Conservation (phyloP, 768 basidiomycete species). For the Hericium alpestre region DNA sequence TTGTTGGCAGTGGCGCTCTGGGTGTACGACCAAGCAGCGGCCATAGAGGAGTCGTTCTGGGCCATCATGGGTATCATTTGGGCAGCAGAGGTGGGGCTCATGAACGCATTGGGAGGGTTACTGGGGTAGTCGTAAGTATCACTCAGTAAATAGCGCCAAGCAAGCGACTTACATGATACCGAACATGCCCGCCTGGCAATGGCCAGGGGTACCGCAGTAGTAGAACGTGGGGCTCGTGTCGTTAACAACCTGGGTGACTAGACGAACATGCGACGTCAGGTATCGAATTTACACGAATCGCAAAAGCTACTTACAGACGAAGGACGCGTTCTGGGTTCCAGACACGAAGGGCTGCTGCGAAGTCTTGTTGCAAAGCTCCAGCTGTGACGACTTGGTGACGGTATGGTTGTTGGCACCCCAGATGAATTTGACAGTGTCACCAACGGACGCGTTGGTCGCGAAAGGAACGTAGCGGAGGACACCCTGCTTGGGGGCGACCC, state of each 20-base stretch:
- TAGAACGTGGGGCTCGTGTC: conserved; percentile 63
- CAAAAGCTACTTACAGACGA: conserved; percentile 35
- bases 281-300: conserved; percentile 11
- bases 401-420: conserved; percentile 78
- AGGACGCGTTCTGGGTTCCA: conserved; percentile 51
- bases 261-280: background rate
- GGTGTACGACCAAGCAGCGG: conserved; percentile 45
- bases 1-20: conserved; percentile 37
- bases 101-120: conserved; percentile 46
- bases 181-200: conserved; percentile 82
- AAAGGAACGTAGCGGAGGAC: conserved; percentile 70
- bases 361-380: conserved; percentile 67
- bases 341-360: conserved; percentile 48
- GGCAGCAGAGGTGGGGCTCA: conserved; percentile 35
- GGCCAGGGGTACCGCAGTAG: conserved; percentile 60
- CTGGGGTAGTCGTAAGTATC: background rate
- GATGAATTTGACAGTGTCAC: conserved; percentile 66
- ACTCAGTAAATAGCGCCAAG: background rate
- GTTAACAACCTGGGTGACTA: conserved; percentile 60
- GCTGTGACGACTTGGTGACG: conserved; percentile 65
- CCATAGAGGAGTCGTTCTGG: conserved; percentile 36
- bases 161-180: conserved; percentile 39
- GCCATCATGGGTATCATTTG: conserved; percentile 38
- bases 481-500: conserved; percentile 70
- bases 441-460: conserved; percentile 62